These are phyloP conservation scores for Isoetes taiwanensis DNA, from an alignment of 75 land plant species.

Conservation along the genomic window DNA sequence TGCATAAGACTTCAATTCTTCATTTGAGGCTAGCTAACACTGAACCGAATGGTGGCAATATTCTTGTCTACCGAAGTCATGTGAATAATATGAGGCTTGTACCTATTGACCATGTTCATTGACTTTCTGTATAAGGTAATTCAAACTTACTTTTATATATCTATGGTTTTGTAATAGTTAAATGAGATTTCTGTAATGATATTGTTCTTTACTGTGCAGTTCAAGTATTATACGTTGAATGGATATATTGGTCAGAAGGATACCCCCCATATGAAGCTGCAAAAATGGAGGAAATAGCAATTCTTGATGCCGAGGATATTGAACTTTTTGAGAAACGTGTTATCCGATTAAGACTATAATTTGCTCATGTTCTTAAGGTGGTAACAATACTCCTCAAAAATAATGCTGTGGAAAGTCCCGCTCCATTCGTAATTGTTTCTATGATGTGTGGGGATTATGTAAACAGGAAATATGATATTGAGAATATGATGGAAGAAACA, in stretches of 20 bases:
- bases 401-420: conserved; percentile 65
- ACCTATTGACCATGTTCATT: conserved; percentile 95
- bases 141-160: neutral
- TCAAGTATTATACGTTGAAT: conserved; percentile 92
- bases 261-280: conserved; percentile 32
- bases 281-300: conserved; percentile 50
- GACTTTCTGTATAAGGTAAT: conserved; percentile 76
- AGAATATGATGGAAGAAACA: conserved; percentile 62
- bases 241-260: conserved; percentile 92
- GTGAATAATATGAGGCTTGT: conserved; percentile 35
- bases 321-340: conserved; percentile 54
- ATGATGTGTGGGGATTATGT: conserved; percentile 76
- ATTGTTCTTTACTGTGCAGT: conserved; percentile 36
- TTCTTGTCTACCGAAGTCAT: conserved; percentile 42
- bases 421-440: conserved; percentile 60
- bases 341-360: conserved; percentile 43
- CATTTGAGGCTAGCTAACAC: conserved; percentile 89
- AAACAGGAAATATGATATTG: conserved; percentile 50
- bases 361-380: conserved; percentile 48
- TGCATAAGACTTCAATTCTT: conserved; percentile 81
- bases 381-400: conserved; percentile 89
- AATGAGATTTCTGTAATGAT: no score
- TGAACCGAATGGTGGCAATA: conserved; percentile 84
- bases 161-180: neutral
- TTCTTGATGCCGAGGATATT: conserved; percentile 75